Evolutionary conservation across 176 grass and related monocot genomes (phyloP), one percentile per base, ranked within the genome.

Genomic region (Eragrostis nindensis): DNA sequence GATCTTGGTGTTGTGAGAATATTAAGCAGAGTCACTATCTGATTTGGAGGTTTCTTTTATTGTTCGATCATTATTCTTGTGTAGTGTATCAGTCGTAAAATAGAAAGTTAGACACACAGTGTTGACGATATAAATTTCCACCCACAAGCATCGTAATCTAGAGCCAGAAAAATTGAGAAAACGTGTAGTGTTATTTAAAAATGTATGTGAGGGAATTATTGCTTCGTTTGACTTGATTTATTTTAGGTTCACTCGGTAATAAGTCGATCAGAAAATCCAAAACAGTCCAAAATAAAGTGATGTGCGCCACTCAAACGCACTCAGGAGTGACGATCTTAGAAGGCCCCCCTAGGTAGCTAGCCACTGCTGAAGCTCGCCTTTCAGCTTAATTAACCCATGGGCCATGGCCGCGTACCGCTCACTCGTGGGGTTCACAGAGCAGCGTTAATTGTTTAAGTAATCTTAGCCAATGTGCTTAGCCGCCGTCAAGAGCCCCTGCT

Each of bases 401-500:
- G 32, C 32, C 1, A 36, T 36, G 32, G 32, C 32, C 32, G 4
- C 4, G 32, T 36, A 4, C 2, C 32, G 32, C 32, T 36, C 32
- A 0, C 62, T 17, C 18, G 8, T 1, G 52, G 52, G 82, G 64
- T 61, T 52, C 73, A 27, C 9, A 24, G 8, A 77, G 82, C 73
- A 48, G 17, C 52, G 3, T 14, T 36, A 36, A 36, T 36, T 15
- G 8, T 68, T 61, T 84, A 48, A 61, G 13, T 7, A 46, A 36
- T 36, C 44, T 24, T 11, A 24, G 22, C 21, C 75, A 49, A 78
- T 60, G 26, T 78, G 61, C 27, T 84, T 17, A 25, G 78, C n/a
- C n/a, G n/a, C n/a, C n/a, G n/a, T n/a, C n/a, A n/a, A n/a, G n/a
- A n/a, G n/a, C n/a, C n/a, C n/a, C n/a, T n/a, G n/a, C n/a, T n/a